A percentile compares a stretch with the other conserved stretches of the same genome.
phyloP scores from a whole-genome alignment of 73 alveolate species.

The Diophrys sp. region DNA sequence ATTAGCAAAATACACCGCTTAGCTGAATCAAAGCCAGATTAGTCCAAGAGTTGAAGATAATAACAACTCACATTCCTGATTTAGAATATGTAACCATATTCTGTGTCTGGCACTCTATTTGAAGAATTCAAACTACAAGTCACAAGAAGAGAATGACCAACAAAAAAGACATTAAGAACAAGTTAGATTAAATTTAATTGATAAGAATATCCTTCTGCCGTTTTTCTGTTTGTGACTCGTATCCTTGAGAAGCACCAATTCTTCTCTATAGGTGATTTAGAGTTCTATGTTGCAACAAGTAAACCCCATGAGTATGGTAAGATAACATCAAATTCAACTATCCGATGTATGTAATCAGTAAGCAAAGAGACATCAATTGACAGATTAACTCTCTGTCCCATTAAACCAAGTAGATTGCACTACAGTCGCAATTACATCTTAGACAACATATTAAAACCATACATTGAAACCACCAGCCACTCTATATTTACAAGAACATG shows the following conservation, averaged over 20 bases:
- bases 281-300: conserved; percentile 47
- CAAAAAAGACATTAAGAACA: not conserved
- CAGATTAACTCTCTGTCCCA: conserved; percentile 26
- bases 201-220: conserved; percentile 20
- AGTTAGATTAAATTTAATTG: conserved; percentile 14
- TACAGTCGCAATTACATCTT: conserved; percentile 9
- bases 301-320: conserved; percentile 51
- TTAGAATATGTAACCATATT: conserved; percentile 36
- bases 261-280: conserved; percentile 35
- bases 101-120: conserved; percentile 22
- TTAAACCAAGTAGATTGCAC: conserved; percentile 22
- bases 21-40: not conserved
- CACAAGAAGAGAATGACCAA: not conserved
- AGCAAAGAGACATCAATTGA: not conserved
- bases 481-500: conserved; percentile 29
- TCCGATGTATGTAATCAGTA: conserved; percentile 14
- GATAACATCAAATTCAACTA: conserved; percentile 30
- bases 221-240: conserved; percentile 35
- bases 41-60: not conserved
- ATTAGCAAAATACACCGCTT: not conserved
- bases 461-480: conserved; percentile 8
- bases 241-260: conserved; percentile 24
- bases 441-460: conserved; percentile 36
- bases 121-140: not conserved
- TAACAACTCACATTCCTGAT: conserved; percentile 20